These are phyloP conservation scores for Saksenaea oblongispora DNA, from an alignment of 371 early-diverging fungal species.

Conservation along the genomic window DNA sequence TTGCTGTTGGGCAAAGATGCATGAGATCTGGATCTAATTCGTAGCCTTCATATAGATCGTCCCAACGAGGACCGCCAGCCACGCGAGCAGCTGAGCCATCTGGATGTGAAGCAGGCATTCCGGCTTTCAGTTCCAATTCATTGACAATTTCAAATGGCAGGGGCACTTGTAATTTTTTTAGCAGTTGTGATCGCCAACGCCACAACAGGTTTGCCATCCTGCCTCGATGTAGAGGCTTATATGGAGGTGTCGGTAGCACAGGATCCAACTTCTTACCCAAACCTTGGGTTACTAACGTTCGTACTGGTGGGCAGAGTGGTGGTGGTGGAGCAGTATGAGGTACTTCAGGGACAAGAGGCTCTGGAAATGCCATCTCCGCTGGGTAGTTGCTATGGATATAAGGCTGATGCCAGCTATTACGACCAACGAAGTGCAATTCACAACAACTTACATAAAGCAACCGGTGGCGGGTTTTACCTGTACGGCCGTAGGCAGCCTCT, in stretches of 20 bases:
- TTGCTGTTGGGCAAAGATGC: conserved; percentile 19
- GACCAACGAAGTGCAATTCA: not conserved
- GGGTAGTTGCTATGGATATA: conserved; percentile 27
- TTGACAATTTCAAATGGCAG: conserved; percentile 40
- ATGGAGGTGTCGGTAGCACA: conserved; percentile 30
- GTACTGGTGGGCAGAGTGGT: conserved; percentile 30
- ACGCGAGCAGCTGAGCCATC: not conserved
- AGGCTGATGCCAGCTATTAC: conserved; percentile 19
- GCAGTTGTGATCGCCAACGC: conserved; percentile 36
- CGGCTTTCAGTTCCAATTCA: conserved; percentile 43
- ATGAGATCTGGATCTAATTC: conserved; percentile 13
- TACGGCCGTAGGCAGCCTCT: conserved; percentile 42
- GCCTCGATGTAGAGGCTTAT: conserved; percentile 47
- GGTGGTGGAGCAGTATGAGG: conserved; percentile 51
- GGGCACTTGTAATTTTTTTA: conserved; percentile 25
- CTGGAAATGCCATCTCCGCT: conserved; percentile 15
- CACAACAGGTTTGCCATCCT: conserved; percentile 48
- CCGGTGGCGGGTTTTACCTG: conserved; percentile 24
- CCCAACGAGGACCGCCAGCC: conserved; percentile 38
- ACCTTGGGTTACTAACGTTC: conserved; percentile 16
- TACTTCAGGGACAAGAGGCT: conserved; percentile 38
- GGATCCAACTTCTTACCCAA: conserved; percentile 32
- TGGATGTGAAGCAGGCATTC: conserved; percentile 16
- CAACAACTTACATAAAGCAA: not conserved
- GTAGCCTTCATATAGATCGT: conserved; percentile 22